phyloP scores from a whole-genome alignment of 257 asterid species.

The Cinchona pubescens region DNA sequence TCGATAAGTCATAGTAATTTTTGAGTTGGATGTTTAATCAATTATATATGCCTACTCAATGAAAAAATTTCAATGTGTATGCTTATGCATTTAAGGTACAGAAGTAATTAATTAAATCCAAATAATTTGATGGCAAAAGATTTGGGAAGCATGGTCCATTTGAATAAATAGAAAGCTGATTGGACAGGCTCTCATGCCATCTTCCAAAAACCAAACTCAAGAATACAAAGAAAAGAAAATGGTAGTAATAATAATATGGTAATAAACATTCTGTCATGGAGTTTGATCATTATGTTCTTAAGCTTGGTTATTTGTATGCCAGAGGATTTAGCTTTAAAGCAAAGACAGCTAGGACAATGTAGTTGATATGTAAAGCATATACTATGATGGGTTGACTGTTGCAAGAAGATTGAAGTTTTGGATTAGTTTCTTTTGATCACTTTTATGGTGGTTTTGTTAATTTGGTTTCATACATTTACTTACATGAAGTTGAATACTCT shows the following conservation, averaged over 20 bases:
- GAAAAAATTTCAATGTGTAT: not conserved
- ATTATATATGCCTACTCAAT: not conserved
- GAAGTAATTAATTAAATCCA: not conserved
- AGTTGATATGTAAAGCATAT: not conserved
- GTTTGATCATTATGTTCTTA: not conserved
- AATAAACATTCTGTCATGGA: not conserved
- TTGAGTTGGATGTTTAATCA: constrained; percentile 6
- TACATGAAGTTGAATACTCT: not conserved
- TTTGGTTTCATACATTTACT: not conserved
- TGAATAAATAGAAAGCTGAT: not conserved
- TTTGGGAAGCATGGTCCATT: not conserved
- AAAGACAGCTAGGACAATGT: not conserved
- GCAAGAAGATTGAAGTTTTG: not conserved
- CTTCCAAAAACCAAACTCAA: too few relatives aligned
- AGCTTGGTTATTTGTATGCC: not conserved
- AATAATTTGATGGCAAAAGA: not conserved
- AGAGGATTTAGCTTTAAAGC: not conserved
- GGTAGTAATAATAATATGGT: not conserved
- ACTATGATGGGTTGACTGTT: not conserved
- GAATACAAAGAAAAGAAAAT: not conserved
- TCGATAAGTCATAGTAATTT: not conserved
- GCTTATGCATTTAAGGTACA: not conserved
- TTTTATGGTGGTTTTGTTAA: not conserved
- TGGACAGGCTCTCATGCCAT: not conserved
- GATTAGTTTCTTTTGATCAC: not conserved